phyloP scores from a whole-genome alignment of 768 basidiomycete species.

The Gyrodon lividus region DNA sequence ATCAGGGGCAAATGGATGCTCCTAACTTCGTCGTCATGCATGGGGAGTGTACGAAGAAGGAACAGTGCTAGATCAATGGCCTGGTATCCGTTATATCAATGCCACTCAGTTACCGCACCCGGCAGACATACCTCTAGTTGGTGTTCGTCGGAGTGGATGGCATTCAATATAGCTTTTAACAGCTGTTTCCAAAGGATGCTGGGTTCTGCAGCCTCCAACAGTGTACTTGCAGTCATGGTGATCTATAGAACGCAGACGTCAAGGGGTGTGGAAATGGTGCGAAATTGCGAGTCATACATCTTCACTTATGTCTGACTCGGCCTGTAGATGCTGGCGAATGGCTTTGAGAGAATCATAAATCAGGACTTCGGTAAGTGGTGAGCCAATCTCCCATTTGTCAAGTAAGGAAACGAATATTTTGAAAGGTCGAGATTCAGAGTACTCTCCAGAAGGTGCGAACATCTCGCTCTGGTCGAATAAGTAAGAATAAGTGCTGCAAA shows the following conservation, averaged over 20 bases:
- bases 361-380: constrained; percentile 70
- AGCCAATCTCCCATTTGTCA: constrained; percentile 97
- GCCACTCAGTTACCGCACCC: neutral
- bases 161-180: constrained; percentile 52
- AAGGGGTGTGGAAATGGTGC: neutral
- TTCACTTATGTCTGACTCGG: constrained; percentile 51
- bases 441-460: constrained; percentile 67
- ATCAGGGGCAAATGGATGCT: constrained; percentile 78
- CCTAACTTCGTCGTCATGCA: constrained; percentile 86
- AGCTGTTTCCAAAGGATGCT: constrained; percentile 83
- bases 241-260: constrained; percentile 41
- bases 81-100: constrained; percentile 36
- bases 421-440: constrained; percentile 83
- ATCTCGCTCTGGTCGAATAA: constrained; percentile 61
- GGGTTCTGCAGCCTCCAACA: constrained; percentile 94
- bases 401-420: constrained; percentile 93
- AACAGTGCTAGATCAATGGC: constrained; percentile 68
- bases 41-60: constrained; percentile 67
- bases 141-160: constrained; percentile 45
- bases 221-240: constrained; percentile 77
- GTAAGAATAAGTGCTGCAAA: constrained; percentile 12
- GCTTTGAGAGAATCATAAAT: constrained; percentile 80
- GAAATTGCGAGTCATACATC: constrained; percentile 48
- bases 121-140: constrained; percentile 46
- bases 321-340: constrained; percentile 54